Base-by-base conservation (phyloP, 2,329 filamentous ascomycete genomes). In the Xylaria sp. region DNA sequence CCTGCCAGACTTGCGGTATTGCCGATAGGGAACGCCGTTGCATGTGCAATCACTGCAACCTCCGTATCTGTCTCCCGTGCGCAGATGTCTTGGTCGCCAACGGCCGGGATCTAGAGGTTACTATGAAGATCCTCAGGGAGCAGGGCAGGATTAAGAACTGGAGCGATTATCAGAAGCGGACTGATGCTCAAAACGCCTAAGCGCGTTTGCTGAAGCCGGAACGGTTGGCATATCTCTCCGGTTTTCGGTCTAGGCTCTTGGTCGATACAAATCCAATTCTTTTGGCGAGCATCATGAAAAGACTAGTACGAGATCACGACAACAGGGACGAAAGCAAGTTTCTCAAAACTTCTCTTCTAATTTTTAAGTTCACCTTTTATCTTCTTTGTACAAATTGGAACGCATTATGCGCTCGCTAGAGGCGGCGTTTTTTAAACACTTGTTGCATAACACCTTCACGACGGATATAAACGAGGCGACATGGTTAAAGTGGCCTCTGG, bases 31-130 rank as follows among this genome's bases (percentile, higher is more conserved):
- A 82, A 53, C 77, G 82, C 69, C 82, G 86, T 42, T 84, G 79
- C 77, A 80, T 79, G 21, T 88, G 86, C 74, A 77, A 78, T 14
- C 85, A 83, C 75, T 88, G 86, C 76, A 80, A 82, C 67, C 72
- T 88, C 56, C 82, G 85, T 60, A 81, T 88, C 65, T 89, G 87
- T 76, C 79, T 81, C 36, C 70, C 78, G 1, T 89, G 87, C 71
- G 75, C 80, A 47, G 81, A 79, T 12, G 74, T 78, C 24, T 75
- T 89, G 63, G 78, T 80, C 30, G 74, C 74, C 27, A 79, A 82
- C 55, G 78, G 80, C 47, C 79, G 82, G 27, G 81, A 87, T 67
- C 76, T 89, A 34, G 70, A 72, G n/a, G 75, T 72, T 45, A 75
- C 86, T 8, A 71, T 86, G 66, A 76, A 78, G n/a, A 74, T 79